Evolutionary conservation across 1,284 basidiomycete genomes (phyloP), one percentile per base, ranked within the genome.

Genomic region (Stereum hirsutum): DNA sequence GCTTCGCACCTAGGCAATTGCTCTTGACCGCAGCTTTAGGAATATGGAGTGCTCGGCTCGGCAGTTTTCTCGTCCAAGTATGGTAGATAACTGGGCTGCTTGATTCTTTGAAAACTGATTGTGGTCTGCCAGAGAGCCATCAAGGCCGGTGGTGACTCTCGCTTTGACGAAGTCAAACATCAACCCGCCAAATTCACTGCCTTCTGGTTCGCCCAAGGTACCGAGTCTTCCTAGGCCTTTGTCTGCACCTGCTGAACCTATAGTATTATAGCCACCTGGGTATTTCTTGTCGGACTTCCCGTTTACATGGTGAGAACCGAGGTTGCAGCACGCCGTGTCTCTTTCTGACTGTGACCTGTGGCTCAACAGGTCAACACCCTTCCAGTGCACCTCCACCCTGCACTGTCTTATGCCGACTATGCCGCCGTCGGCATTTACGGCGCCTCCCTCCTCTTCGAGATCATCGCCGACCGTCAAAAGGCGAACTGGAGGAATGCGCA

Each of bases 151-250:
- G 65, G 68, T 4, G 84, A 89, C 57, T 78, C 80, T 6, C 64
- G 85, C 14, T 89, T 89, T 50, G 78, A 85, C 43, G 62, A 79
- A 48, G 70, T 86, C 46, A 87, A 84, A 57, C 72, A 71, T 44
- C 54, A 76, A 38, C 81, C 83, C 1, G 49, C 50, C 23, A 71
- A 61, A 43, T 89, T 89, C 55, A 67, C 78, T 1, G 65, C 57
- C 28, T 81, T 71, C 42, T 90, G 84, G 85, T 69, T 86, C 53
- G 75, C 71, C 6, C 85, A 89, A 65, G 76, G 76, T 75, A 44
- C 42, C 30, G 15, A 23, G 2, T 5, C 19, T 39, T 8, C 15
- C 11, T 28, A 12, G 41, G 31, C 31, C 20, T 35, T 15, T 31
- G 6, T 17, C 24, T 33, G 11, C n/a, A 37, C 28, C 28, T 35